Conservation (phyloP, 2,329 filamentous ascomycete species). For the Neoscytalidium dimidiatum region DNA sequence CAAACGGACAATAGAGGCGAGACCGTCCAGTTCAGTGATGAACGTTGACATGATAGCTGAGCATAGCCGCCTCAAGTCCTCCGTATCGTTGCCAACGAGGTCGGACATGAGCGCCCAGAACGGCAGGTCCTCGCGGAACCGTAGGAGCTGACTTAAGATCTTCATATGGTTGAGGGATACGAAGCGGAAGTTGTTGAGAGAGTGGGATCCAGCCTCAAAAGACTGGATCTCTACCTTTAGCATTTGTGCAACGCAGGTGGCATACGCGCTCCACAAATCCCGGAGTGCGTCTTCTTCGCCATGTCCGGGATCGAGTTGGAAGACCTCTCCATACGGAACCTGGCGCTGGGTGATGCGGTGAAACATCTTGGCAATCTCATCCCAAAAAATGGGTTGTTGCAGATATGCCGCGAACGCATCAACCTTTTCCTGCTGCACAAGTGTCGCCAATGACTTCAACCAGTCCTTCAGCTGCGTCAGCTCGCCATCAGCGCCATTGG, state of each 20-base stretch:
- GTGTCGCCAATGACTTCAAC: neutral
- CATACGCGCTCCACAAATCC: conserved; percentile 9
- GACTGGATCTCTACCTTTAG: neutral
- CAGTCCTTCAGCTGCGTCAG: conserved; percentile 4
- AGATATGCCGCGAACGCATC: conserved; percentile 23
- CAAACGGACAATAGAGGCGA: neutral
- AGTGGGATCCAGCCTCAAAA: neutral
- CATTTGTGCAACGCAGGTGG: conserved; percentile 5
- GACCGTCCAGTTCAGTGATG: neutral
- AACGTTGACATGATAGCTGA: conserved; percentile 2
- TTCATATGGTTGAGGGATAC: conserved; percentile 3
- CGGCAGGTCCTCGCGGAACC: neutral
- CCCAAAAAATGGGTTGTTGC: conserved; percentile 35
- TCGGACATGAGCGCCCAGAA: conserved; percentile 15
- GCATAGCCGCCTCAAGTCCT: neutral
- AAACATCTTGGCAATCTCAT: conserved; percentile 33
- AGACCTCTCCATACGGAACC: conserved; percentile 24
- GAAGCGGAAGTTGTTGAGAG: neutral
- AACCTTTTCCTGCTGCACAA: neutral
- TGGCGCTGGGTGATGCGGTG: conserved; percentile 28
- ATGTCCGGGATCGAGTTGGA: conserved; percentile 4
- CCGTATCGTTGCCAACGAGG: neutral
- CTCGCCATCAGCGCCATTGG: neutral
- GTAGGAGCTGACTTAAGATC: neutral
- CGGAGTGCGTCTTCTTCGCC: conserved; percentile 2